Evolutionary conservation across 148 eudicot species (phyloP).

Genomic region (Camellia lanceoleosa): DNA sequence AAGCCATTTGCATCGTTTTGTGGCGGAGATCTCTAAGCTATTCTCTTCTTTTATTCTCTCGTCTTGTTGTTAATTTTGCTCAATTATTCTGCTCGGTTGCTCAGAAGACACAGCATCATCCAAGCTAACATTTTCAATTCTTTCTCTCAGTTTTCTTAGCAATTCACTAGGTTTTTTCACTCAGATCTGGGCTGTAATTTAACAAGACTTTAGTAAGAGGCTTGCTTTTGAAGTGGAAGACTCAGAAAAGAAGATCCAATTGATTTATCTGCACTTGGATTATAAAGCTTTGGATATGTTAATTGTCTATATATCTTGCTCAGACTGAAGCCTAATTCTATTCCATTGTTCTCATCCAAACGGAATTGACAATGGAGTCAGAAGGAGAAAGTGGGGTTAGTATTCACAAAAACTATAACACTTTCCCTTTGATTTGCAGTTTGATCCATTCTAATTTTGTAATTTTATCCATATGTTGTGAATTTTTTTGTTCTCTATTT

Average conservation of each 20-base stretch:
- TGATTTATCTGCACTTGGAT: neutral
- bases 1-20: neutral
- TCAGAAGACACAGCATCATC: neutral
- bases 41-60: neutral
- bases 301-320: slow-evolving; percentile 2
- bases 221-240: slow-evolving; percentile 3
- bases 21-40: slow-evolving; percentile 14
- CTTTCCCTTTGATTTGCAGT: too few species aligned
- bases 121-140: neutral
- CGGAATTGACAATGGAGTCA: slow-evolving; percentile 35
- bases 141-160: neutral
- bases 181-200: slow-evolving; percentile 15
- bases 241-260: slow-evolving; percentile 4
- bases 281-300: slow-evolving; percentile 12
- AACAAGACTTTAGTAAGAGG: neutral
- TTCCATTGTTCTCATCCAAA: slow-evolving; percentile 9
- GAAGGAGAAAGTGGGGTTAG: slow-evolving; percentile 51
- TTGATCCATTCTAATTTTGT: too few species aligned
- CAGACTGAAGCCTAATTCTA: slow-evolving; percentile 14
- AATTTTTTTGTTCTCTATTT: neutral
- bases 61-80: neutral
- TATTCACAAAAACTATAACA: neutral
- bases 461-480: too few species aligned
- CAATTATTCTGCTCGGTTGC: neutral
- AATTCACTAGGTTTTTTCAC: neutral